Percentiles rank a stretch among this genome's conserved stretches.
Conservation (phyloP, 2,329 filamentous ascomycete genomes). For the Tolypocladium endophyticum region DNA sequence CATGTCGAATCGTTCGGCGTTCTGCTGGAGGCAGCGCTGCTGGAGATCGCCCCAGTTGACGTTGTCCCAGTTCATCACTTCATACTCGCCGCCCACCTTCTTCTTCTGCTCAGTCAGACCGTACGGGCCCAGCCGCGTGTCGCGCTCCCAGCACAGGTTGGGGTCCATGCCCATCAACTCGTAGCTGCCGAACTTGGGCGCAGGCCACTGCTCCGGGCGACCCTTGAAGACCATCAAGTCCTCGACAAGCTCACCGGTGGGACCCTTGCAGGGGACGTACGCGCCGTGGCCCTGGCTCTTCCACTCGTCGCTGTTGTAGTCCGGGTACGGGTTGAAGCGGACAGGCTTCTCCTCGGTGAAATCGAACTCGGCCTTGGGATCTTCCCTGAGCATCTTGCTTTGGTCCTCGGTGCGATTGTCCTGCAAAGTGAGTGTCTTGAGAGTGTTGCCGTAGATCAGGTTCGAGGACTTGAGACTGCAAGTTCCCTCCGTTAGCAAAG, state of each 20-base stretch:
- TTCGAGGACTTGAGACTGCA: slow-evolving; percentile 34
- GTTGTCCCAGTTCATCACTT: slow-evolving; percentile 45
- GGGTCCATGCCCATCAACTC: slow-evolving; percentile 48
- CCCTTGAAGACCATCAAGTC: slow-evolving; percentile 57
- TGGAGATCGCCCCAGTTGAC: slow-evolving; percentile 66
- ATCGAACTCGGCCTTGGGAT: slow-evolving; percentile 21
- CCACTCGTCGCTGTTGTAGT: slow-evolving; percentile 56
- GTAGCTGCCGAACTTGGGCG: slow-evolving; percentile 53
- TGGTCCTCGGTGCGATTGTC: slow-evolving; percentile 24
- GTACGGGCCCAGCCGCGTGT: slow-evolving; percentile 59
- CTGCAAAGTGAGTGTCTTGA: slow-evolving; percentile 32
- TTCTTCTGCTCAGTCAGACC: slow-evolving; percentile 41
- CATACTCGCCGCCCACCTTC: slow-evolving; percentile 26
- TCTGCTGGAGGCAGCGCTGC: slow-evolving; percentile 51
- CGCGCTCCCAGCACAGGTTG: slow-evolving; percentile 56
- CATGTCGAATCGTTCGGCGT: slow-evolving; percentile 52
- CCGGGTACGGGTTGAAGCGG: slow-evolving; percentile 60
- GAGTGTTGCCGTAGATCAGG: slow-evolving; percentile 46
- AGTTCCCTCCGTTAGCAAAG: background rate
- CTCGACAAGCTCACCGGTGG: slow-evolving; percentile 45
- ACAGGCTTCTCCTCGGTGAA: slow-evolving; percentile 38
- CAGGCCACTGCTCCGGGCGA: slow-evolving; percentile 46
- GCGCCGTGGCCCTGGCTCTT: slow-evolving; percentile 42
- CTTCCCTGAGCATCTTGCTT: slow-evolving; percentile 17
- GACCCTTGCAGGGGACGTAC: slow-evolving; percentile 55